Conservation (phyloP, 83 land plant genomes). For the Picea abies region DNA sequence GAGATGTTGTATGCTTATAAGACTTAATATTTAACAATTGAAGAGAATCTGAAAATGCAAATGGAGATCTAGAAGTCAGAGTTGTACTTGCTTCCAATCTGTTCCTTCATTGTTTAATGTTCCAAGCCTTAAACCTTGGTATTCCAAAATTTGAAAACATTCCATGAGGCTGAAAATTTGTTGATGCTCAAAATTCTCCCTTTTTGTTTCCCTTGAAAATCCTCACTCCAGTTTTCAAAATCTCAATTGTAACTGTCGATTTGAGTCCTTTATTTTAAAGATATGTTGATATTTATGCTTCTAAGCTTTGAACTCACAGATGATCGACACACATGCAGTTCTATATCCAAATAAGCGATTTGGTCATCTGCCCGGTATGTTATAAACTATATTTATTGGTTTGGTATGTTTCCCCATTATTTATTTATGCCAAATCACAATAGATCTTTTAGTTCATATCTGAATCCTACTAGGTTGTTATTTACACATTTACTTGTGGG, state of each 20-base stretch:
- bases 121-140: background rate
- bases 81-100: too few species aligned
- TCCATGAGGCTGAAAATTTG: background rate
- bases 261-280: background rate
- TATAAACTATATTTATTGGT: background rate
- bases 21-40: too few species aligned
- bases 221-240: too few species aligned
- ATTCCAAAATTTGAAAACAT: background rate
- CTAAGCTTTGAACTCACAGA: slow-evolving; percentile 36
- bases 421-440: background rate
- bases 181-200: too few species aligned
- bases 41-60: too few species aligned
- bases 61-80: too few species aligned
- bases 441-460: background rate
- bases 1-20: too few species aligned
- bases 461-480: background rate
- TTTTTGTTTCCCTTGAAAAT: too few species aligned
- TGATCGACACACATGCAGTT: slow-evolving; percentile 30
- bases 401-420: background rate
- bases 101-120: too few species aligned
- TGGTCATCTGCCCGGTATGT: slow-evolving; percentile 69
- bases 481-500: too few species aligned
- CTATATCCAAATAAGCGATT: slow-evolving; percentile 43
- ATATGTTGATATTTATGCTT: slow-evolving; percentile 2
- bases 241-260: too few species aligned